Evolutionary conservation across 257 asterid species (phyloP).

Genomic region (Solanum chilense): DNA sequence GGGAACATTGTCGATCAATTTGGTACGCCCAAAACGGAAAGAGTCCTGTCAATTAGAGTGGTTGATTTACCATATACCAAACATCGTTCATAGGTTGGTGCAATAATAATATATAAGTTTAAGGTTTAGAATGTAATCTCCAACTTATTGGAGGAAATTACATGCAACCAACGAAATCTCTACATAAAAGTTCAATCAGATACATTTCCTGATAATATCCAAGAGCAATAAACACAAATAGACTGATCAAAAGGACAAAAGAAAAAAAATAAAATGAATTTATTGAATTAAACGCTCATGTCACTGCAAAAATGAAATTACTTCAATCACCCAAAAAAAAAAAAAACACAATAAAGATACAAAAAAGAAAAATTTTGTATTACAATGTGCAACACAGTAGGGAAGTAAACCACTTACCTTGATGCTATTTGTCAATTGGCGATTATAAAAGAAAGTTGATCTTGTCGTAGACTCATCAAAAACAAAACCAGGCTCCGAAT

Average conservation of each 20-base stretch:
- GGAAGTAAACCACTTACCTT: slow-evolving; percentile 33
- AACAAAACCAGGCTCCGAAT: slow-evolving; percentile 79
- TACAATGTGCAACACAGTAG: background rate
- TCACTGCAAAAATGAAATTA: background rate
- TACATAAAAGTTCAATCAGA: background rate
- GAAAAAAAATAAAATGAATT: background rate
- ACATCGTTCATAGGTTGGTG: background rate
- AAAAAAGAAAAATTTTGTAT: background rate
- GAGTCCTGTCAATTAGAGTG: no score
- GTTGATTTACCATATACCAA: background rate
- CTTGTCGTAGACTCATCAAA: slow-evolving; percentile 75
- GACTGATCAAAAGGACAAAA: background rate
- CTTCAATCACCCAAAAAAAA: background rate
- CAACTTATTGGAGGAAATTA: background rate
- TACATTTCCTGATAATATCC: background rate
- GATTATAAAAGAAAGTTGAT: slow-evolving; percentile 39
- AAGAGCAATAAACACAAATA: background rate
- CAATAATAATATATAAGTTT: background rate
- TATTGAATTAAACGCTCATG: background rate
- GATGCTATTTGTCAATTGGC: slow-evolving; percentile 60
- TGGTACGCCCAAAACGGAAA: background rate
- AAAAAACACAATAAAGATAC: background rate
- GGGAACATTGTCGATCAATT: background rate
- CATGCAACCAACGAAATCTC: background rate
- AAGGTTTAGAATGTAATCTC: background rate